Evolutionary conservation across 805 yeast genomes (phyloP), one percentile per base, ranked within the genome.

Genomic region (Saccharomycopsis javanensis): DNA sequence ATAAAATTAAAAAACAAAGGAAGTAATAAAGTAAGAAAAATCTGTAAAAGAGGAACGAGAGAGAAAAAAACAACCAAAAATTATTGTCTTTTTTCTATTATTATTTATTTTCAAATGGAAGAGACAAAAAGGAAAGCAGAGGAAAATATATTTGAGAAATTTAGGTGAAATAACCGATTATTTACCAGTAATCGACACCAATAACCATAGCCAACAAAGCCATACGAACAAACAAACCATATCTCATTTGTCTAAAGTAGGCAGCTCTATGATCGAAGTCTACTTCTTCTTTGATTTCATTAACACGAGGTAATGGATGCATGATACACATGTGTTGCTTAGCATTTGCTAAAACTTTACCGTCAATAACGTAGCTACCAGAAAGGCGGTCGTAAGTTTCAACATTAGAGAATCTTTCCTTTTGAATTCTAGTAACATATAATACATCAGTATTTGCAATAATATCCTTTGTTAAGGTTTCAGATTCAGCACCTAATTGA

Each of bases 201-300:
- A 94, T 84, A 62, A 95, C 99, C 96, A 94, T 86, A 57, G 98
- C 96, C 69, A 94, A 80, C 66, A 94, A 77, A 10, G 99, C 99
- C 99, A 94, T 94, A 80, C 99, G 90, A 51, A 95, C 96, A 69
- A 85, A 94, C 71, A 94, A 79, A 61, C 99, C 99, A 70, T 94
- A 92, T 73, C 96, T 86, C 99, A 94, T 94, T 79, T 94, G 98
- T 82, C 99, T 87, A 80, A 94, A 94, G 78, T 94, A 94, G 59
- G 99, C 98, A 63, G 99, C 98, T 73, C 99, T 87, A 73, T 92
- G 97, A 74, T 94, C 99, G 69, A 92, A 94, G 72, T 94, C 99
- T 67, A 94, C 98, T 76, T 94, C 99, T 75, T 91, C 98, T 68
- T 87, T 87, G 66, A 94, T 92, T 76, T 94, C 99, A 67, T 83